phyloP scores from a whole-genome alignment of 352 stramenopile genomes.

The Phytophthora sp. region DNA sequence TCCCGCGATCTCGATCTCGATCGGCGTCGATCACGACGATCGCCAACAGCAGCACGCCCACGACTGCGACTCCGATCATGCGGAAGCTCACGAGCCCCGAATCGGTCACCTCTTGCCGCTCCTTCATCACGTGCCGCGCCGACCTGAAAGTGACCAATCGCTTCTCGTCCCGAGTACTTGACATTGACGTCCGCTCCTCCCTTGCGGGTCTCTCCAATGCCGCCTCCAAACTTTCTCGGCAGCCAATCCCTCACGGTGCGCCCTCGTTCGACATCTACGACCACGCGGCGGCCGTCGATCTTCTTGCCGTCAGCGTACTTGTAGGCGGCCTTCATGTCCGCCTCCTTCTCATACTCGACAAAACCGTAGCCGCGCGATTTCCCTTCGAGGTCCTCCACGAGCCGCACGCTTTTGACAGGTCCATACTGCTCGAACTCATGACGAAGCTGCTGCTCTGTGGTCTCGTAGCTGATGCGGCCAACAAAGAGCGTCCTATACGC shows the following conservation, averaged over 20 bases:
- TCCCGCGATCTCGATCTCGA: constrained; percentile 44
- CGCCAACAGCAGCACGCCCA: constrained; percentile 39
- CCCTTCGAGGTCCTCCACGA: constrained; percentile 88
- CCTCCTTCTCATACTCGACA: constrained; percentile 98
- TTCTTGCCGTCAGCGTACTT: constrained; percentile 95
- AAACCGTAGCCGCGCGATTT: constrained; percentile 97
- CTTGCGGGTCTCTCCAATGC: constrained; percentile 91
- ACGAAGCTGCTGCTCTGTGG: constrained; percentile 97
- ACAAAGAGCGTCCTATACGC: constrained; percentile 99
- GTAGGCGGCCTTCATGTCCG: constrained; percentile 96
- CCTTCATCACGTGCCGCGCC: constrained; percentile 41
- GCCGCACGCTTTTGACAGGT: constrained; percentile 86
- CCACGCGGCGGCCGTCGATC: constrained; percentile 95
- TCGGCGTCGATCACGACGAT: constrained; percentile 40
- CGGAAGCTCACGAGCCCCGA: constrained; percentile 31
- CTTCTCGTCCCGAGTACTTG: constrained; percentile 85
- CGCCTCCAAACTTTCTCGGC: constrained; percentile 93
- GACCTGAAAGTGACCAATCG: constrained; percentile 43
- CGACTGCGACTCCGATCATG: constrained; percentile 51
- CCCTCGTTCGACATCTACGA: constrained; percentile 98
- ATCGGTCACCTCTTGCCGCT: constrained; percentile 37
- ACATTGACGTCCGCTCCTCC: constrained; percentile 81
- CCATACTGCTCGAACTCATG: constrained; percentile 97
- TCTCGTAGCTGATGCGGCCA: constrained; percentile 97
- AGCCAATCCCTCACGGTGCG: constrained; percentile 97